phyloP scores from a whole-genome alignment of 2,329 filamentous ascomycete species.

The Ophiocordyceps robertsii region DNA sequence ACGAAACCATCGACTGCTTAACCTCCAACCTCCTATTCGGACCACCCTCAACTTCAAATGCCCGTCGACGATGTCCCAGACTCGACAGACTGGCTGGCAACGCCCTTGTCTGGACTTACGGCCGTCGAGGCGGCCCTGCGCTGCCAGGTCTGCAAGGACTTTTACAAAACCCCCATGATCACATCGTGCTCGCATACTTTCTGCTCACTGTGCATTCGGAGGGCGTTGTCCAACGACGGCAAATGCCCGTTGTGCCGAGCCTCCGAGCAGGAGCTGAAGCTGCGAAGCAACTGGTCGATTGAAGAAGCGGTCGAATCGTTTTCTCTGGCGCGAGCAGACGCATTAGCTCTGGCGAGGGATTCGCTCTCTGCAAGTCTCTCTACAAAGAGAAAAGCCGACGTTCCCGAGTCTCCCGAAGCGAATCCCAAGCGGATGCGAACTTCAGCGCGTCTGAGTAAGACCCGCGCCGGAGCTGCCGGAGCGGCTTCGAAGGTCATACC shows the following conservation, averaged over 20 bases:
- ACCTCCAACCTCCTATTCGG: not conserved
- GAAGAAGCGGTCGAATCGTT: slow-evolving; percentile 79
- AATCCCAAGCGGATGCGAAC: slow-evolving; percentile 36
- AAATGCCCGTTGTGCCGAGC: slow-evolving; percentile 78
- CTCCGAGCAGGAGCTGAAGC: slow-evolving; percentile 67
- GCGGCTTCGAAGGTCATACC: not conserved
- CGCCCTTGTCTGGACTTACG: slow-evolving; percentile 51
- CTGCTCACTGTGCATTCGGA: slow-evolving; percentile 87
- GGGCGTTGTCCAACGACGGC: slow-evolving; percentile 68
- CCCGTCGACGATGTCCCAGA: slow-evolving; percentile 42
- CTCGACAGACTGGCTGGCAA: slow-evolving; percentile 74
- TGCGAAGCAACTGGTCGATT: slow-evolving; percentile 74
- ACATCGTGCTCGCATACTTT: slow-evolving; percentile 94
- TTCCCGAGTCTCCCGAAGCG: slow-evolving; percentile 14
- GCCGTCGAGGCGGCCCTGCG: slow-evolving; percentile 73
- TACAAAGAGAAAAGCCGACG: slow-evolving; percentile 40
- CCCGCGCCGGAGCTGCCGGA: slow-evolving; percentile 19
- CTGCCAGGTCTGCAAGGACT: slow-evolving; percentile 97
- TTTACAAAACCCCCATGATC: slow-evolving; percentile 87
- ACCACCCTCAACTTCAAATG: slow-evolving; percentile 10
- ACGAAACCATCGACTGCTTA: not conserved
- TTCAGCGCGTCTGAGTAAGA: slow-evolving; percentile 34
- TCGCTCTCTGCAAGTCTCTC: slow-evolving; percentile 1
- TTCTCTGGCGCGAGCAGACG: slow-evolving; percentile 43
- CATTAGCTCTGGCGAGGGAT: slow-evolving; percentile 50